Percentiles rank a stretch among this genome's conserved stretches.
These are phyloP conservation scores for Fusarium brevicatenulatum DNA, from an alignment of 2,329 filamentous ascomycete species.

Conservation along the genomic window DNA sequence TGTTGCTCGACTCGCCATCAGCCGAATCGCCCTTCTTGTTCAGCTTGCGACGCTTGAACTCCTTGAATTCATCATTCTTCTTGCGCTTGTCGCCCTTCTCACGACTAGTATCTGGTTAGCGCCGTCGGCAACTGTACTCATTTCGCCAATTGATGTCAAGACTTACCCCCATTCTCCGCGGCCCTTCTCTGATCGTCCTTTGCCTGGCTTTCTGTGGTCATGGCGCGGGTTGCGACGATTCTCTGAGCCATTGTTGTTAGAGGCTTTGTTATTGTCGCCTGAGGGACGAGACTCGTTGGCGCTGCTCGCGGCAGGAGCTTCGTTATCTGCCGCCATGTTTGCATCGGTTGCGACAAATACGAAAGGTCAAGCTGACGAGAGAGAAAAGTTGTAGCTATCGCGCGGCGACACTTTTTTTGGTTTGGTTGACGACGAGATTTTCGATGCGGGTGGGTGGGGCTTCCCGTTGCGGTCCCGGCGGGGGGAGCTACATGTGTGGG, in stretches of 20 bases:
- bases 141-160: neutral
- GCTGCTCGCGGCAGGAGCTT: conserved; percentile 44
- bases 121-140: conserved; percentile 42
- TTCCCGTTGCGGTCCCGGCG: conserved; percentile 36
- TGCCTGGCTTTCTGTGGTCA: conserved; percentile 44
- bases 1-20: conserved; percentile 48
- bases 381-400: conserved; percentile 14
- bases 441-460: conserved; percentile 35
- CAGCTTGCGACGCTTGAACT: conserved; percentile 56
- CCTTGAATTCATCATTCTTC: conserved; percentile 53
- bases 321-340: conserved; percentile 48
- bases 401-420: conserved; percentile 23
- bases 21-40: conserved; percentile 50
- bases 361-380: neutral
- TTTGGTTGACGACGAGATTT: conserved; percentile 34
- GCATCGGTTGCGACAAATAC: conserved; percentile 43
- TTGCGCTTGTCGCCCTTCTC: conserved; percentile 53
- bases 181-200: conserved; percentile 46
- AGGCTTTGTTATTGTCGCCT: conserved; percentile 32
- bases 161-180: conserved; percentile 47
- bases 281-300: conserved; percentile 31
- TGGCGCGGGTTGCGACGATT: conserved; percentile 45
- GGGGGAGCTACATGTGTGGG: conserved; percentile 12
- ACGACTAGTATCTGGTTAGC: conserved; percentile 52
- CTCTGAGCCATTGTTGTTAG: conserved; percentile 35